Base-by-base conservation (phyloP, 257 asterid genomes). In the Cordia subcordata region DNA sequence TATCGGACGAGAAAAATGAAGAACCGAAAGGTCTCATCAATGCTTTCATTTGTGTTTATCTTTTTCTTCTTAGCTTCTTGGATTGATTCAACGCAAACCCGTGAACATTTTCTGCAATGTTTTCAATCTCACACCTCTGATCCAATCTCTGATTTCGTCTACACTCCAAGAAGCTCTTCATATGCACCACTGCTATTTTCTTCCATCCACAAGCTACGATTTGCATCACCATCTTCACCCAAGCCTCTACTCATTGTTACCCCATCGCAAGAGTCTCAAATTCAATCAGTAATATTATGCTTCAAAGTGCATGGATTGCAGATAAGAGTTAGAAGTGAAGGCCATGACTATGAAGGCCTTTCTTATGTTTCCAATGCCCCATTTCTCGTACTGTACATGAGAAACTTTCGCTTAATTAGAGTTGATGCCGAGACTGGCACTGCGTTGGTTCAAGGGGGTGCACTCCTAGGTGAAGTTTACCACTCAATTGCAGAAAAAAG, bases 331-430 rank as follows among this genome's bases (percentile, higher is more conserved):
- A 70, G 81, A 9, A 49, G 77, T n/a, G 86, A 81, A n/a, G 86
- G 83, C 44, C 86, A 80, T 10, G 86, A 80, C 55, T 76, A 80
- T 8, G 86, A 77, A 54, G 86, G 83, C 13, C 79, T 81, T 19
- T 77, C 86, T 5, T 77, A 68, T 22, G n/a, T 64, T 0, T 61
- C 86, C 3, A n/a, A 52, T 32, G 44, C 16, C 65, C 79, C 77
- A 4, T 78, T 68, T 47, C 46, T 71, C 55, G 51, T 74, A 35
- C 17, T 81, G 11, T 83, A 81, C 55, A 8, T 81, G 75, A 63
- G 63, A 16, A 72, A 74, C 39, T 71, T 81, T 0, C 23, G 57
- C 6, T 53, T 67, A 11, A 53, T 81, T 5, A 19, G 38, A 0
- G 22, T 81, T 0, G 65, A 81, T 21, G 20, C 49, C 1, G 23